phyloP scores from a whole-genome alignment of 2,329 filamentous ascomycete genomes.

The Xylariaceae sp. region DNA sequence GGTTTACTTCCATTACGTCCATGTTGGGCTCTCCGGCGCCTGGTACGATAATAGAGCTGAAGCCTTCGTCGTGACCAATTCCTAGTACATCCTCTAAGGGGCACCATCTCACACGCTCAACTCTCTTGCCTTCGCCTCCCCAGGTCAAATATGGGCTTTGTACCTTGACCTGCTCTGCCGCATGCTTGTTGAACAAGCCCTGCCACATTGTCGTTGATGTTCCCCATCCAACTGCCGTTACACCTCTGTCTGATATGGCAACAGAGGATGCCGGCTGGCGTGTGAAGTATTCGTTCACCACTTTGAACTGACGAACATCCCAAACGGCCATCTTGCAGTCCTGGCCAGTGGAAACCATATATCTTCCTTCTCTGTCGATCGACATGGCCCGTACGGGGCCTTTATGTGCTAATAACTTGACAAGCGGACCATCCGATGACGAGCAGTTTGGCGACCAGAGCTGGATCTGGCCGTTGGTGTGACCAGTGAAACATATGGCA shows the following conservation, averaged over 20 bases:
- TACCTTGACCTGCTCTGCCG: conserved; percentile 69
- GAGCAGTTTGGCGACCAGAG: conserved; percentile 86
- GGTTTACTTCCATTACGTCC: conserved; percentile 89
- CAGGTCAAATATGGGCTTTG: conserved; percentile 89
- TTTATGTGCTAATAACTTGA: conserved; percentile 85
- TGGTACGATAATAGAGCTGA: conserved; percentile 74
- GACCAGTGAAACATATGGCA: conserved; percentile 84
- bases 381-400: conserved; percentile 84
- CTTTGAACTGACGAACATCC: conserved; percentile 92
- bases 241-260: conserved; percentile 80
- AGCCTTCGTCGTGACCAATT: conserved; percentile 77
- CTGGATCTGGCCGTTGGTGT: conserved; percentile 91
- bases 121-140: conserved; percentile 77
- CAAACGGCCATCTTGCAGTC: conserved; percentile 45
- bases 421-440: conserved; percentile 63
- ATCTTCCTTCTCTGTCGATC: conserved; percentile 83
- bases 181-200: conserved; percentile 75
- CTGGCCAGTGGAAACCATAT: conserved; percentile 92
- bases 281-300: conserved; percentile 85
- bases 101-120: conserved; percentile 85
- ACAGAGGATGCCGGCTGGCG: conserved; percentile 78
- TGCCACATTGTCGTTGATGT: conserved; percentile 89
- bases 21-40: conserved; percentile 97
- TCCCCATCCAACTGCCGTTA: conserved; percentile 88
- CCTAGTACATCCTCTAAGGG: conserved; percentile 93